A percentile compares a stretch with the other conserved stretches of the same genome.
Conservation (phyloP, 2,329 filamentous ascomycete species). For the Diaporthe caulivora region DNA sequence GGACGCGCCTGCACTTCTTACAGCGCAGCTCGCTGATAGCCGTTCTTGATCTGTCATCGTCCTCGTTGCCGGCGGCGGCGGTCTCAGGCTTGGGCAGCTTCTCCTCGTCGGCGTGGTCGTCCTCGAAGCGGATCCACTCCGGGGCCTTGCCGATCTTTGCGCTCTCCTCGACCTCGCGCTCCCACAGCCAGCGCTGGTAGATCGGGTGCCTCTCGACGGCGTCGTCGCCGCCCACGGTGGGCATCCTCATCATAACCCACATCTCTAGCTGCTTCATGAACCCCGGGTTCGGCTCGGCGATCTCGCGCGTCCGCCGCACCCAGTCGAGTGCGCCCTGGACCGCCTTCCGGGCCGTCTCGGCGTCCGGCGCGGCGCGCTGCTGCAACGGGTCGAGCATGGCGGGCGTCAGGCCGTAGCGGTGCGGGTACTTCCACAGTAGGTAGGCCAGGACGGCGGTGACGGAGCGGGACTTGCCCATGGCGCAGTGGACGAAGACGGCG, state of each 20-base stretch:
- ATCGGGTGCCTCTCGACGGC: conserved; percentile 73
- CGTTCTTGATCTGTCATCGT: conserved; percentile 38
- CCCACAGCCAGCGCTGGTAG: conserved; percentile 81
- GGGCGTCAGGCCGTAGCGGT: conserved; percentile 59
- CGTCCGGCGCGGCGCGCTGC: conserved; percentile 35
- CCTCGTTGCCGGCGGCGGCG: conserved; percentile 21
- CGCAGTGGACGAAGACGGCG: conserved; percentile 76
- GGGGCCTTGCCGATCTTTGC: conserved; percentile 84
- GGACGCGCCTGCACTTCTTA: conserved; percentile 85
- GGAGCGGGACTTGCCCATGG: conserved; percentile 96
- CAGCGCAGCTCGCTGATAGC: conserved; percentile 75
- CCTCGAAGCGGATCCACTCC: conserved; percentile 85
- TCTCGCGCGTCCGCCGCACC: conserved; percentile 77
- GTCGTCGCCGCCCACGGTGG: conserved; percentile 63
- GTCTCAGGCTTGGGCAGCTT: conserved; percentile 43
- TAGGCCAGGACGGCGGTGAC: conserved; percentile 88
- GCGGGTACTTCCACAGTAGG: conserved; percentile 77
- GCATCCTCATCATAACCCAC: conserved; percentile 89
- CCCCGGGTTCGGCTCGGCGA: conserved; percentile 90
- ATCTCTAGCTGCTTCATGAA: conserved; percentile 91
- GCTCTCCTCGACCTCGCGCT: conserved; percentile 66
- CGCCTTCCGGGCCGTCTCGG: conserved; percentile 59
- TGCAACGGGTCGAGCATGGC: conserved; percentile 55
- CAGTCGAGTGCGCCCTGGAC: conserved; percentile 73
- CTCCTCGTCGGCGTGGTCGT: conserved; percentile 67